Evolutionary conservation across 2,329 filamentous ascomycete genomes (phyloP).

Genomic region (Hymenoscyphus occultus): DNA sequence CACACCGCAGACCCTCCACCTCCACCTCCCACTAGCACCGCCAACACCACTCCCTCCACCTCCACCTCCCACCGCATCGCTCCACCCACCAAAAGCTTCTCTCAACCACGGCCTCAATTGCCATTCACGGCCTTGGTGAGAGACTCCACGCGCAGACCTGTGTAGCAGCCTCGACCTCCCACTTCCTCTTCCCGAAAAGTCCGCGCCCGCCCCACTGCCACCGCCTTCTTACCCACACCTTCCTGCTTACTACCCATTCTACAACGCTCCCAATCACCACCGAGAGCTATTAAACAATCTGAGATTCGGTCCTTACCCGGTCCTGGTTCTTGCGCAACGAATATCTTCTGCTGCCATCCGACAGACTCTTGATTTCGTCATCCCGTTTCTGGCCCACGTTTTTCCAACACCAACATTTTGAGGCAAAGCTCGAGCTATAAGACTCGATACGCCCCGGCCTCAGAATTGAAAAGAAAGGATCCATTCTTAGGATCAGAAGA

Average conservation of each 20-base stretch:
- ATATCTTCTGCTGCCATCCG: background rate
- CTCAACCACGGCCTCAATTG: background rate
- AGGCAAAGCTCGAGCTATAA: slow-evolving; percentile 11
- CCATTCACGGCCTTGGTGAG: background rate
- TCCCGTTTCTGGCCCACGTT: slow-evolving; percentile 10
- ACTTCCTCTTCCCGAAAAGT: background rate
- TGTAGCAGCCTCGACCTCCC: background rate
- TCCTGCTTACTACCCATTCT: background rate
- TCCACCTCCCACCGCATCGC: background rate
- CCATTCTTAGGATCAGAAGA: background rate
- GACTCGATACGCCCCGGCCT: background rate
- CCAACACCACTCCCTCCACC: background rate
- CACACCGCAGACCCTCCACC: background rate
- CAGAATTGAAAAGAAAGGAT: background rate
- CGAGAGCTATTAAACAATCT: background rate
- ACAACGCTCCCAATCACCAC: background rate
- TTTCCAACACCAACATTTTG: background rate
- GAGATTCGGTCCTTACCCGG: background rate
- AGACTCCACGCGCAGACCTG: background rate
- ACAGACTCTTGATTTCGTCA: slow-evolving; percentile 6
- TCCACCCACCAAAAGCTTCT: background rate
- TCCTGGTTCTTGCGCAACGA: background rate
- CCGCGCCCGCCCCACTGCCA: slow-evolving; percentile 4
- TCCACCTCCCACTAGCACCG: background rate
- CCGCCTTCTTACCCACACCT: background rate